Percentiles rank a stretch among this genome's conserved stretches.
Conservation (phyloP, 495 filamentous ascomycete species). For the Aspergillus sparsus region DNA sequence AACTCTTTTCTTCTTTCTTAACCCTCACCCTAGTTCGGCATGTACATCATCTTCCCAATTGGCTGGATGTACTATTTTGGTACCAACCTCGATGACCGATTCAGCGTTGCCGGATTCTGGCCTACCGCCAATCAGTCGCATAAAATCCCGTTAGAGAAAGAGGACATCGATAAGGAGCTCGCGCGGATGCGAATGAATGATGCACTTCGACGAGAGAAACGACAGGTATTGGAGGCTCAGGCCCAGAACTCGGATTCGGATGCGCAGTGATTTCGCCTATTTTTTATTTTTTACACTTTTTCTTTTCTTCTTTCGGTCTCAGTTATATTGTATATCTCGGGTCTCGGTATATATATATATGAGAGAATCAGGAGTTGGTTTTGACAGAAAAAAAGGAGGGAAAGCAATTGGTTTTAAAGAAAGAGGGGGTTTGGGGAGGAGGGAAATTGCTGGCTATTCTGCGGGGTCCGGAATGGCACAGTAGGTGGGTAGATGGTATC, state of each 20-base stretch:
- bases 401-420: not conserved
- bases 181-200: constrained; percentile 63
- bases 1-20: not conserved
- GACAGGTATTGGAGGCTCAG: constrained; percentile 57
- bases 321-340: too few relatives aligned
- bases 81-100: constrained; percentile 92
- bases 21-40: constrained; percentile 69
- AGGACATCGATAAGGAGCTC: constrained; percentile 81
- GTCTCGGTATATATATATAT: not conserved
- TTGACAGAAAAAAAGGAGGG: too few relatives aligned
- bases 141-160: constrained; percentile 82
- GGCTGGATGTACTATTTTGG: constrained; percentile 99
- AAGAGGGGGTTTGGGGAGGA: not conserved
- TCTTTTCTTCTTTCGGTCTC: not conserved
- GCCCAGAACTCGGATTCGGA: constrained; percentile 27
- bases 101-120: constrained; percentile 91
- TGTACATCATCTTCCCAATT: constrained; percentile 98
- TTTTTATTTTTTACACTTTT: not conserved
- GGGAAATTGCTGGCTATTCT: not conserved
- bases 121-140: constrained; percentile 82
- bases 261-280: constrained; percentile 23
- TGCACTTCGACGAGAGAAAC: constrained; percentile 46
- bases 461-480: constrained; percentile 9
- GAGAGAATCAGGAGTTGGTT: not conserved
- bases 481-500: not conserved